These are phyloP conservation scores for Asterionellopsis glacialis DNA, from an alignment of 108 stramenopile genomes.

Conservation along the genomic window DNA sequence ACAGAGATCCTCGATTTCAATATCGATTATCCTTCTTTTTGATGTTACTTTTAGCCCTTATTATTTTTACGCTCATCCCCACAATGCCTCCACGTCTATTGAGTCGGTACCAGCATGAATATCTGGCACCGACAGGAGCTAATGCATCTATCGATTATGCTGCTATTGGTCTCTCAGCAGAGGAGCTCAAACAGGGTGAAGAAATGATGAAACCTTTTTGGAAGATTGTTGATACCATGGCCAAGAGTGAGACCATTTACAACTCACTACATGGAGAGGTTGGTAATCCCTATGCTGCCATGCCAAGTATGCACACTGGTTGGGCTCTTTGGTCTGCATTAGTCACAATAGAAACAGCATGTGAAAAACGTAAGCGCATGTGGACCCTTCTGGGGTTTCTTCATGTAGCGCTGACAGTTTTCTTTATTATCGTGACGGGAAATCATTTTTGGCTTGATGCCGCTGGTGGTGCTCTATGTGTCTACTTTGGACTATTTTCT, in stretches of 20 bases:
- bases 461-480: slow-evolving; percentile 4
- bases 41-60: slow-evolving; percentile 2
- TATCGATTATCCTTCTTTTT: slow-evolving; percentile 2
- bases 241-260: background rate
- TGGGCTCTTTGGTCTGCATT: slow-evolving; percentile 7
- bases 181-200: background rate
- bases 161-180: background rate
- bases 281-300: slow-evolving; percentile 13
- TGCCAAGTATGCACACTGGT: slow-evolving; percentile 17
- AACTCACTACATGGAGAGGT: slow-evolving; percentile 7
- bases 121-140: background rate
- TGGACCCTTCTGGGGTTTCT: background rate
- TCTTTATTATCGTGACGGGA: slow-evolving; percentile 14
- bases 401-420: slow-evolving; percentile 5
- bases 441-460: slow-evolving; percentile 20
- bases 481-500: slow-evolving; percentile 4
- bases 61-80: slow-evolving; percentile 8
- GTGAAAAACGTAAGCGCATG: background rate
- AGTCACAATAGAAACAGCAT: background rate
- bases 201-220: background rate
- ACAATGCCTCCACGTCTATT: slow-evolving; percentile 6
- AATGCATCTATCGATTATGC: background rate
- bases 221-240: slow-evolving; percentile 4
- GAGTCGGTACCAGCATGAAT: background rate
- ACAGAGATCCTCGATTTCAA: slow-evolving; percentile 2